phyloP scores from a whole-genome alignment of 2,329 filamentous ascomycete genomes.

The Paradendryphiella salina region DNA sequence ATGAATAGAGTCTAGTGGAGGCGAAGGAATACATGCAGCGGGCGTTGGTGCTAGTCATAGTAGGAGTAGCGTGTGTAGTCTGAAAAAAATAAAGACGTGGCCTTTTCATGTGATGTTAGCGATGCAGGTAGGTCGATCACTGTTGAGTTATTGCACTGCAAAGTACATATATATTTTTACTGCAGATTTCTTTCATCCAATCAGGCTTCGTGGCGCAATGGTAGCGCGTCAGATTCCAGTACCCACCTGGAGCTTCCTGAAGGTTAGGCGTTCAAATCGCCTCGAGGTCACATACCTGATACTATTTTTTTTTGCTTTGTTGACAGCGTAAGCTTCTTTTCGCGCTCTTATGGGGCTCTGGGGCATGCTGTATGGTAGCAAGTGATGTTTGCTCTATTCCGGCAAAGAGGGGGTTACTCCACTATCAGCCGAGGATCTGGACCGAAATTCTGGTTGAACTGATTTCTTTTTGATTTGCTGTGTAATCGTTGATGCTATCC shows the following conservation, averaged over 20 bases:
- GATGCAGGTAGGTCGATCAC: not conserved
- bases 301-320: slow-evolving; percentile 7
- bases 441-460: not conserved
- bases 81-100: not conserved
- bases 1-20: not conserved
- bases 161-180: not conserved
- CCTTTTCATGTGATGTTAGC: not conserved
- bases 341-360: not conserved
- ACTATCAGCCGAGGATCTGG: slow-evolving; percentile 5
- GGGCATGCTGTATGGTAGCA: not conserved
- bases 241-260: slow-evolving; percentile 27
- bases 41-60: slow-evolving; percentile 1
- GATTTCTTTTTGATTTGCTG: slow-evolving; percentile 2
- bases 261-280: slow-evolving; percentile 37
- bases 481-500: slow-evolving; percentile 19
- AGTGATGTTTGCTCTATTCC: slow-evolving; percentile 5
- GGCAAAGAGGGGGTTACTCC: slow-evolving; percentile 5
- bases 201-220: slow-evolving; percentile 34
- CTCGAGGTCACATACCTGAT: slow-evolving; percentile 25
- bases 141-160: rapidly evolving
- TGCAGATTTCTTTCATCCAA: slow-evolving; percentile 11
- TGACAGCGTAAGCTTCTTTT: not conserved
- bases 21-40: not conserved
- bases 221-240: slow-evolving; percentile 41
- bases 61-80: slow-evolving; percentile 1